phyloP scores from a whole-genome alignment of 306 rosid species.

The Malus orientalis region DNA sequence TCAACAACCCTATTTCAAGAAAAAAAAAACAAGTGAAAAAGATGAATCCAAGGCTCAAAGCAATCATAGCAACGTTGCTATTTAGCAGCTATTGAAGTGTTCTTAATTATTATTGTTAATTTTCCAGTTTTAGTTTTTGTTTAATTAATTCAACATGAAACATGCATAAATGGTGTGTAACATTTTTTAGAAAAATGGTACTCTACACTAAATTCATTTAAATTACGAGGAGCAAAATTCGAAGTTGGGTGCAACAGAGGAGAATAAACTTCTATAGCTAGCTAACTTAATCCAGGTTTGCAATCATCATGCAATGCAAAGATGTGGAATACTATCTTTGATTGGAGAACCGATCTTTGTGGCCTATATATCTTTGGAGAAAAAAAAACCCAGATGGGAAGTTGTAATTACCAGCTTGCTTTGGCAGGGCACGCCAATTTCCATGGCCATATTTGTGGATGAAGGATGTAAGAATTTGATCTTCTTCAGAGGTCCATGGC shows the following conservation, averaged over 20 bases:
- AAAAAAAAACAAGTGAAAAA: not conserved
- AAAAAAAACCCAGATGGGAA: not conserved
- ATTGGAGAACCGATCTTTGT: not conserved
- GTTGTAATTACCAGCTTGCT: constrained; percentile 60
- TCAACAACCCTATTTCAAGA: constrained; percentile 47
- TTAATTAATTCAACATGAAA: not conserved
- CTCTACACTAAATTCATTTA: too few relatives aligned
- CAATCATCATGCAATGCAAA: not conserved
- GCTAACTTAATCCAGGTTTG: not conserved
- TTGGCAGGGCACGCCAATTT: constrained; percentile 98
- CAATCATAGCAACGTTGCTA: not conserved
- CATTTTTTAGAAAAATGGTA: not conserved
- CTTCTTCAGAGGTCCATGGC: constrained; percentile 90
- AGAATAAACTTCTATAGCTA: too few relatives aligned
- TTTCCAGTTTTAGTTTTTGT: not conserved
- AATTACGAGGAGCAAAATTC: too few relatives aligned
- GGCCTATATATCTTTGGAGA: not conserved
- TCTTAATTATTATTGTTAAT: not conserved
- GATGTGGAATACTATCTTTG: not conserved
- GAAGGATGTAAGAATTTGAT: constrained; percentile 53
- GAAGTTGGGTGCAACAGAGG: not conserved
- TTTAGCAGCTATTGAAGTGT: not conserved
- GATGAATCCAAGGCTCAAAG: constrained; percentile 4
- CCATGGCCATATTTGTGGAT: constrained; percentile 60
- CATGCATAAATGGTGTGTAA: not conserved